A percentile compares a stretch with the other conserved stretches of the same genome.
These are phyloP conservation scores for Aspergillus japonicus DNA, from an alignment of 2,329 filamentous ascomycete species.

Conservation along the genomic window DNA sequence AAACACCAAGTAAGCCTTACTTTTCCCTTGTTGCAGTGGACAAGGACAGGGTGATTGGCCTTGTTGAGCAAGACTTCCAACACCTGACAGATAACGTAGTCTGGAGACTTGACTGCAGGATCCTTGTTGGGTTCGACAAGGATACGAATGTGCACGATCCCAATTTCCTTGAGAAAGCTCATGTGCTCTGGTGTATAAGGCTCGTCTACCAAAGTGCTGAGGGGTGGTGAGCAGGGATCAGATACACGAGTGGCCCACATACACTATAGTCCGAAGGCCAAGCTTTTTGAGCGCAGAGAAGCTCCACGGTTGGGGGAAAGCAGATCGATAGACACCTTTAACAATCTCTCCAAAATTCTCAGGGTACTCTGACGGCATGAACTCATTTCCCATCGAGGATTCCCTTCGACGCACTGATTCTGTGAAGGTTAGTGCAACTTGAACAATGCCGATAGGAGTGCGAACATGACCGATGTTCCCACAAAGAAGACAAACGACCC, in stretches of 20 bases:
- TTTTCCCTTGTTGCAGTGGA: conserved; percentile 93
- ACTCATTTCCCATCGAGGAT: conserved; percentile 27
- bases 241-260: conserved; percentile 35
- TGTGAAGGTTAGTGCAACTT: not conserved
- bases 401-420: conserved; percentile 31
- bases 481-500: not conserved
- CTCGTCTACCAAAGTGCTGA: conserved; percentile 63
- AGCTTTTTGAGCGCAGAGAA: conserved; percentile 67
- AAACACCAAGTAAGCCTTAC: conserved; percentile 40
- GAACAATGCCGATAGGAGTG: not conserved
- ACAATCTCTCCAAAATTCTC: conserved; percentile 75
- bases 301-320: conserved; percentile 71
- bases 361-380: conserved; percentile 42
- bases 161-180: conserved; percentile 63
- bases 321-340: conserved; percentile 75
- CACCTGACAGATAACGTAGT: conserved; percentile 67
- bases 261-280: conserved; percentile 77
- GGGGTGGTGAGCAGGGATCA: conserved; percentile 6
- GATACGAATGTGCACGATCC: conserved; percentile 72
- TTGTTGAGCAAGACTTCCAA: conserved; percentile 69
- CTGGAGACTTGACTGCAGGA: conserved; percentile 60
- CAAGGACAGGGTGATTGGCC: conserved; percentile 73
- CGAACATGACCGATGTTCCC: not conserved
- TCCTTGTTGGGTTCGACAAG: conserved; percentile 89
- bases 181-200: conserved; percentile 52